Percentiles rank a stretch among this genome's conserved stretches.
Evolutionary conservation across 768 basidiomycete genomes (phyloP).

Genomic region (Tricholoma sp.): DNA sequence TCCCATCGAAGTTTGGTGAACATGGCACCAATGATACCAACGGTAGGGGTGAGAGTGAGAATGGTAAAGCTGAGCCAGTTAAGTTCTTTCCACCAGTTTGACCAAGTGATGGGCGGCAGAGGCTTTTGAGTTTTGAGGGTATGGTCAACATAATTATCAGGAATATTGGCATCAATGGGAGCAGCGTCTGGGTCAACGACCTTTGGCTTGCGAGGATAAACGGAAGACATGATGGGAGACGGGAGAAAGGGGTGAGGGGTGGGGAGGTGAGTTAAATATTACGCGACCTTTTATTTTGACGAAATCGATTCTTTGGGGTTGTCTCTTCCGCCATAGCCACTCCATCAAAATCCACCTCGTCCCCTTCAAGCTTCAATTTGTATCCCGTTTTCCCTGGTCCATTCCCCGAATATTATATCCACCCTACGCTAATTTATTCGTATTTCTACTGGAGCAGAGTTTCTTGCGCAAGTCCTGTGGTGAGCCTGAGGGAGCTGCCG

Average conservation of each 20-base stretch:
- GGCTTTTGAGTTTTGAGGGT: conserved; percentile 65
- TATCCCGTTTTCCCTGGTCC: neutral
- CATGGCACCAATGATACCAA: conserved; percentile 69
- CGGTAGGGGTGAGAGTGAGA: conserved; percentile 65
- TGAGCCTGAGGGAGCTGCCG: no score
- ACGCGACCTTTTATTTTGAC: conserved; percentile 13
- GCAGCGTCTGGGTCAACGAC: conserved; percentile 16
- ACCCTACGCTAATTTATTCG: neutral
- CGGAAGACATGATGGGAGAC: conserved; percentile 22
- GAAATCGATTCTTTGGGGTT: neutral
- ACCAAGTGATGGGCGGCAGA: conserved; percentile 62
- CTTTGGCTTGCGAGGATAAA: conserved; percentile 20
- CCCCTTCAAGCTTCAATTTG: neutral
- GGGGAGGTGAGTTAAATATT: neutral
- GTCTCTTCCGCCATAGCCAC: neutral
- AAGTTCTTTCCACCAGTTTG: conserved; percentile 55
- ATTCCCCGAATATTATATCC: neutral
- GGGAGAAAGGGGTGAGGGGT: conserved; percentile 1
- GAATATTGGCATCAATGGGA: conserved; percentile 56
- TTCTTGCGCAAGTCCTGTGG: no score
- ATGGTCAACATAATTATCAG: conserved; percentile 80
- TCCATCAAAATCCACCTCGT: neutral
- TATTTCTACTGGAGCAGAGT: neutral
- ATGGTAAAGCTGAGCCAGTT: conserved; percentile 75
- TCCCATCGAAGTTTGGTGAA: conserved; percentile 64